A percentile compares a stretch with the other conserved stretches of the same genome.
phyloP scores from a whole-genome alignment of 805 yeast species.

The Pichia deserticola region DNA sequence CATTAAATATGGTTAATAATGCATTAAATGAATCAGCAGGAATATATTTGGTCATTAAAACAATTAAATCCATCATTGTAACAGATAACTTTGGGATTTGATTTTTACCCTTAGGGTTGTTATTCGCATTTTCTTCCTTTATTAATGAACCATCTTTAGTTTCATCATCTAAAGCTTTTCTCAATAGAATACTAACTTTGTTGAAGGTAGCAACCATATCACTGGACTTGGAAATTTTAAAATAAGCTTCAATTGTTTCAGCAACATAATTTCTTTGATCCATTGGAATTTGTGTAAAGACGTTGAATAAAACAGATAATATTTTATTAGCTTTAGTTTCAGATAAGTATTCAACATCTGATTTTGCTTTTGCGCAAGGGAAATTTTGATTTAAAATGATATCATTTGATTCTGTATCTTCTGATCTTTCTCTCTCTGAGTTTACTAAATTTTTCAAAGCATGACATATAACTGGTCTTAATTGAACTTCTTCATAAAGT shows the following conservation, averaged over 20 bases:
- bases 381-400: constrained; percentile 56
- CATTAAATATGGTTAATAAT: constrained; percentile 67
- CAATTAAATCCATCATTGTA: constrained; percentile 87
- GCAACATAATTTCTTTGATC: constrained; percentile 78
- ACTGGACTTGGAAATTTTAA: constrained; percentile 57
- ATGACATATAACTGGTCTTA: constrained; percentile 79
- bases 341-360: constrained; percentile 56
- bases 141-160: constrained; percentile 26
- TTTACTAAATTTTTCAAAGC: constrained; percentile 72
- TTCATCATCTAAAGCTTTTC: constrained; percentile 63
- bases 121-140: constrained; percentile 27
- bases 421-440: constrained; percentile 33
- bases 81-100: constrained; percentile 51
- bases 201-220: constrained; percentile 74
- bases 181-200: constrained; percentile 75
- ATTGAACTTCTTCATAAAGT: constrained; percentile 64
- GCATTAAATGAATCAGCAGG: constrained; percentile 67
- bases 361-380: constrained; percentile 46
- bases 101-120: constrained; percentile 27
- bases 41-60: constrained; percentile 78
- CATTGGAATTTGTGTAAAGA: constrained; percentile 81
- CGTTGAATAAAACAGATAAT: constrained; percentile 83
- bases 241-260: constrained; percentile 78
- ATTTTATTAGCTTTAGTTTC: constrained; percentile 59
- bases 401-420: constrained; percentile 49